Evolutionary conservation across 768 basidiomycete genomes (phyloP).

Genomic region (Leccinum aurantiacum): DNA sequence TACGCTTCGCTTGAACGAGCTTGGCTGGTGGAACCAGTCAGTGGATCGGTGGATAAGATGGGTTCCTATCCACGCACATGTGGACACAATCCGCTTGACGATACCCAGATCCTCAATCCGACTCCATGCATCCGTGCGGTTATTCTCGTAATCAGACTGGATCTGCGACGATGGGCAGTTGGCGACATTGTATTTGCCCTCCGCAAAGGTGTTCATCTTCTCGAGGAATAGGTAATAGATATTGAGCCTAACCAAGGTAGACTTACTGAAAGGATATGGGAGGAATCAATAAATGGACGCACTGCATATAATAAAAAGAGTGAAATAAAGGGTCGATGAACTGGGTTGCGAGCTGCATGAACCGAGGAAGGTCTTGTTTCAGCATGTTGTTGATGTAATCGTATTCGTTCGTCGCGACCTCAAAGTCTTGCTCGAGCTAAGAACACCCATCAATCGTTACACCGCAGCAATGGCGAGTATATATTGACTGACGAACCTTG

Average conservation of each 20-base stretch:
- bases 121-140: constrained; percentile 81
- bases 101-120: constrained; percentile 78
- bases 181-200: constrained; percentile 71
- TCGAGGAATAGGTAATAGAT: constrained; percentile 93
- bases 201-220: constrained; percentile 86
- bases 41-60: background rate
- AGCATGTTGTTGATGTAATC: constrained; percentile 88
- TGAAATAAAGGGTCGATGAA: constrained; percentile 99
- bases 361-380: constrained; percentile 92
- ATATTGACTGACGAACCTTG: constrained; percentile 56
- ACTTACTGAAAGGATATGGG: background rate
- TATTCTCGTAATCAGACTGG: constrained; percentile 70
- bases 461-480: background rate
- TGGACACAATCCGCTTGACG: constrained; percentile 80
- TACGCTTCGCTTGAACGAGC: constrained; percentile 59
- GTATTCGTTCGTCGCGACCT: constrained; percentile 87
- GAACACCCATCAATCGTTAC: background rate
- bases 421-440: constrained; percentile 95
- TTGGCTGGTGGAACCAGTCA: constrained; percentile 47
- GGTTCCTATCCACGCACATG: constrained; percentile 59
- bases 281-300: constrained; percentile 36
- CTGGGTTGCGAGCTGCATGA: constrained; percentile 81
- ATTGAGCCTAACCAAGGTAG: constrained; percentile 60
- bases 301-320: constrained; percentile 99
- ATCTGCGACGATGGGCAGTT: constrained; percentile 70